Evolutionary conservation across 2,329 filamentous ascomycete genomes (phyloP).

Genomic region (Pestalotiopsis sp.): DNA sequence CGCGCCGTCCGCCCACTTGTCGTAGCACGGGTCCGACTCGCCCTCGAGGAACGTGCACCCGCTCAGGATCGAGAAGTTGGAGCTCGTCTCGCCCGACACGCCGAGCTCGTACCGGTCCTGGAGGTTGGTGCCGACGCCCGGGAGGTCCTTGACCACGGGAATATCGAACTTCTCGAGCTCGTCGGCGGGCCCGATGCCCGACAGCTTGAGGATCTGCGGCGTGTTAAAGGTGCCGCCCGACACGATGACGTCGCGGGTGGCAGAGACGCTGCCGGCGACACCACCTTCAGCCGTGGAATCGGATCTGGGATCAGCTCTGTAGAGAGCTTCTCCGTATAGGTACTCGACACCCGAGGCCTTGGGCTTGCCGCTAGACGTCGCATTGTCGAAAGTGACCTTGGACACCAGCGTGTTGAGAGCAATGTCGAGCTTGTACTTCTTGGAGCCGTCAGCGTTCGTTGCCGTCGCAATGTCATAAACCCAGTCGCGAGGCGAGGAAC

Average conservation of each 20-base stretch:
- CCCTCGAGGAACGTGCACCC: constrained; percentile 29
- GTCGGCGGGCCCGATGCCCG: constrained; percentile 40
- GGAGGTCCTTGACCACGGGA: constrained; percentile 49
- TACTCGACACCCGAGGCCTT: constrained; percentile 52
- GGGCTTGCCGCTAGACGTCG: constrained; percentile 31
- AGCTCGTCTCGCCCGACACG: constrained; percentile 41
- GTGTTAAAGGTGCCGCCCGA: constrained; percentile 54
- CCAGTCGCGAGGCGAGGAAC: constrained; percentile 59
- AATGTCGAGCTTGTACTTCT: constrained; percentile 59
- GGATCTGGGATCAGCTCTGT: constrained; percentile 42
- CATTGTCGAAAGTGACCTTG: constrained; percentile 45
- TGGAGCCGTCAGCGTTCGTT: constrained; percentile 49
- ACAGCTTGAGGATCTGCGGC: constrained; percentile 52
- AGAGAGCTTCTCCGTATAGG: constrained; percentile 47
- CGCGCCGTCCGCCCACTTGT: constrained; percentile 18
- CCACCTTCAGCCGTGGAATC: constrained; percentile 17
- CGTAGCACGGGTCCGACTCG: constrained; percentile 30
- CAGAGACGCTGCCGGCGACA: constrained; percentile 33
- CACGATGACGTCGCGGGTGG: constrained; percentile 49
- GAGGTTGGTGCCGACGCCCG: constrained; percentile 17
- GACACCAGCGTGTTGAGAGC: constrained; percentile 49
- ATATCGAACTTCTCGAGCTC: constrained; percentile 39
- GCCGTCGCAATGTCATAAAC: constrained; percentile 52
- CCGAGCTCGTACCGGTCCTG: constrained; percentile 54
- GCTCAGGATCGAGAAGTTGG: constrained; percentile 31